phyloP scores from a whole-genome alignment of 768 basidiomycete genomes.

The Auricularia heimuer region DNA sequence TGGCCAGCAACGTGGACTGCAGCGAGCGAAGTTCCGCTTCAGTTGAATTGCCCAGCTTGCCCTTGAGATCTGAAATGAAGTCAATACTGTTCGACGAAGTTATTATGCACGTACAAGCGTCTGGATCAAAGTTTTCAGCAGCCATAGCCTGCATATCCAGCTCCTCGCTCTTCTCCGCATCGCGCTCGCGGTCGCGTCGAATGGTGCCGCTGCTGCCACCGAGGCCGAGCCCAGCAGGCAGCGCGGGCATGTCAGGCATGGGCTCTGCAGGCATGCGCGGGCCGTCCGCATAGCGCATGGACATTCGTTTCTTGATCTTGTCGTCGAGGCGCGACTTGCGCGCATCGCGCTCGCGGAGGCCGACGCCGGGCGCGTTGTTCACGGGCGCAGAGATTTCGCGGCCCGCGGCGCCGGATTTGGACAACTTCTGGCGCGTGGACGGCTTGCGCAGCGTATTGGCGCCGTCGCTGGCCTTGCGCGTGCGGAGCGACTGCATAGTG shows the following conservation, averaged over 20 bases:
- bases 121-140: constrained; percentile 76
- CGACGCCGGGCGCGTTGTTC: neutral
- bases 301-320: constrained; percentile 95
- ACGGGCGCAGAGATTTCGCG: neutral
- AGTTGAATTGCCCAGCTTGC: constrained; percentile 83
- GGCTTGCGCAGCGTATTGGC: constrained; percentile 8
- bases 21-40: constrained; percentile 69
- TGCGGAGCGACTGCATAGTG: constrained; percentile 25
- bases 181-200: constrained; percentile 15
- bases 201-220: constrained; percentile 22
- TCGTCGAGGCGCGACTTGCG: constrained; percentile 55
- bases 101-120: no score
- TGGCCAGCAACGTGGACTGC: constrained; percentile 62
- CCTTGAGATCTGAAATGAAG: constrained; percentile 77
- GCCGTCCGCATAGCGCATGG: constrained; percentile 85
- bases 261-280: constrained; percentile 52
- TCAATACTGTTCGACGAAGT: no score
- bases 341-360: constrained; percentile 12
- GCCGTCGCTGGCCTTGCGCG: constrained; percentile 18
- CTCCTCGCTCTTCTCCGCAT: constrained; percentile 19
- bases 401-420: constrained; percentile 5
- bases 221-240: constrained; percentile 37
- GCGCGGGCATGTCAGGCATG: constrained; percentile 48
- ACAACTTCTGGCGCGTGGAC: constrained; percentile 8
- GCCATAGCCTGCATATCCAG: constrained; percentile 55